Base-by-base conservation (phyloP, 768 basidiomycete genomes). In the Gyrodon lividus region DNA sequence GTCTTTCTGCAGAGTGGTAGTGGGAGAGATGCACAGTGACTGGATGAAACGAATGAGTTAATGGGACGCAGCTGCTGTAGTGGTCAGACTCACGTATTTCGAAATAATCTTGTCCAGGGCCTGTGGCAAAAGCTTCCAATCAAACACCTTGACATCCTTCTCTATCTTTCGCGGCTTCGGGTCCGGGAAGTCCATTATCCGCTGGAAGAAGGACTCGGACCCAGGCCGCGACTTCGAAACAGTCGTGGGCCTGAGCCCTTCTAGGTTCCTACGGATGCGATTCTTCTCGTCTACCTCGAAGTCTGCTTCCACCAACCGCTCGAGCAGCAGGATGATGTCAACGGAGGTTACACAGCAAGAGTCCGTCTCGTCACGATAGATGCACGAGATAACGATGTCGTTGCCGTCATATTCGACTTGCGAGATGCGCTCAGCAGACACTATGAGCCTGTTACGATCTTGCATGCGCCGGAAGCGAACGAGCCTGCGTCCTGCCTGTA, bases 271-370 rank as follows among this genome's bases (percentile, higher is more conserved):
- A 55, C 96, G 77, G 60, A 98, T 96, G 46, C 96, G 78, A 63
- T 98, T 98, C 78, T 96, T 98, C 77, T 98, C 96, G 70, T 97
- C 93, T 43, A 97, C 89, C 26, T 85, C 86, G 63, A 97, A 95
- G 44, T 87, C 78, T 3, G 73, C 72, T 39, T 87, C 91, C 35
- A 82, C 78, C 43, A 88, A 72, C 2, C 80, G 78, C 72, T 98
- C 92, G 47, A 98, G 82, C 26, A 98, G 79, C 66, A 87, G 91
- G 62, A 98, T 94, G 69, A 96, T 86, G 67, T 98, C 96, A 59
- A 98, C 96, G 0, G 92, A 95, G 35, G 96, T 98, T 59, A 95
- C 85, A 67, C 84, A 96, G 72, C 84, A 96, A 3, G 82, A 73
- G 59, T 87, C 83, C 1, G 73, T 75, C 50, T 90, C 87, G 50